phyloP scores from a whole-genome alignment of 2,329 filamentous ascomycete genomes.

The Raffaelea deltoideospora region DNA sequence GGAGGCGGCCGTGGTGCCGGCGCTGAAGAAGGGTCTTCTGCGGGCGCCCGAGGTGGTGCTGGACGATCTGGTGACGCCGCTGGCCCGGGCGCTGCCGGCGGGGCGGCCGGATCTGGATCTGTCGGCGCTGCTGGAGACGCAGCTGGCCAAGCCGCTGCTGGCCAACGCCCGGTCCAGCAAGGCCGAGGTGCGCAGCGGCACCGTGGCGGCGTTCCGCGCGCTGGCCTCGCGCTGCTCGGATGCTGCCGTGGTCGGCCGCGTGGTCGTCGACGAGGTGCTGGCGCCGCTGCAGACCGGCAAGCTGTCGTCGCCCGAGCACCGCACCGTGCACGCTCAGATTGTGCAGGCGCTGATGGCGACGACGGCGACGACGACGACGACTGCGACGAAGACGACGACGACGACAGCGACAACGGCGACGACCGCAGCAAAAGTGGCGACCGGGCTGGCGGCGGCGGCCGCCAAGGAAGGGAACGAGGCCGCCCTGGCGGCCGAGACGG shows the following conservation, averaged over 20 bases:
- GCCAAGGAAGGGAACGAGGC: conserved; percentile 80
- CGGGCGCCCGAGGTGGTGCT: conserved; percentile 83
- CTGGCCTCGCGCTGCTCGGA: conserved; percentile 50
- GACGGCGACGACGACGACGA: conserved; percentile 45
- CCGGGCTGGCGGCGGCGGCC: conserved; percentile 51
- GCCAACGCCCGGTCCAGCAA: conserved; percentile 88
- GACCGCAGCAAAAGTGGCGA: conserved; percentile 51
- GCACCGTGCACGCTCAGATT: conserved; percentile 69
- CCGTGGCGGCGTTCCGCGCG: conserved; percentile 56
- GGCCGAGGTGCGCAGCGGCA: conserved; percentile 57
- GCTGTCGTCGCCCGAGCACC: conserved; percentile 70
- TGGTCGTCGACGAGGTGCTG: conserved; percentile 64
- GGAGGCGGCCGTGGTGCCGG: conserved; percentile 57
- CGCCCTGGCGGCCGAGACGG: conserved; percentile 62
- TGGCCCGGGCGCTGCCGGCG: conserved; percentile 54
- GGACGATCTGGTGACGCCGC: conserved; percentile 58
- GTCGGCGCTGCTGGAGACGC: conserved; percentile 54
- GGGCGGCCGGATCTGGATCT: conserved; percentile 69
- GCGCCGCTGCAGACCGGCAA: conserved; percentile 71
- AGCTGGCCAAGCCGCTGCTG: conserved; percentile 74
- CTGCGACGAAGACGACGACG: conserved; percentile 50
- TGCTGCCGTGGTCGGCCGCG: conserved; percentile 42
- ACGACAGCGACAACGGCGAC: conserved; percentile 48
- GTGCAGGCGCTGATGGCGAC: conserved; percentile 50
- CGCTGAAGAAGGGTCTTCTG: conserved; percentile 77